Evolutionary conservation across 1,284 basidiomycete genomes (phyloP), one percentile per base, ranked within the genome.

Genomic region (Takashimella koratensis): DNA sequence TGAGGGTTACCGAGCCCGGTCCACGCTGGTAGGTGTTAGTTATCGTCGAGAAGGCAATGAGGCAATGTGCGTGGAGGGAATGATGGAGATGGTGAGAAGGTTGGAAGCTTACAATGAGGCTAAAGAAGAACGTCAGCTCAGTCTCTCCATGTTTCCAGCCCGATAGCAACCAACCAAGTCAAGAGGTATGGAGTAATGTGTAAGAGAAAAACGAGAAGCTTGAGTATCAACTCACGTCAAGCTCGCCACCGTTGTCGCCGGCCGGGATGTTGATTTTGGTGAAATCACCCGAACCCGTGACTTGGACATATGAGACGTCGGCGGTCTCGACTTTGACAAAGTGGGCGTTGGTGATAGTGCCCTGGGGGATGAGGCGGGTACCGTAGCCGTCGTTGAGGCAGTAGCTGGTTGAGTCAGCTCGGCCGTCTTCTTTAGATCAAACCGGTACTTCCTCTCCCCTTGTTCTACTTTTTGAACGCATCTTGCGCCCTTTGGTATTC

Each of bases 331-430:
- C 83, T 67, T 82, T 78, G 54, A 84, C 77, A 59, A 84, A 84
- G 69, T 88, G 87, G n/a, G 84, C 88, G 50, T 84, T 83, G 19
- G 76, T 79, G 67, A 91, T 83, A 16, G 86, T 77, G 20, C 86
- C 88, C 54, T 84, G 80, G 20, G 88, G 89, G 60, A 92, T 88
- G 56, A 88, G 71, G 43, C 86, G 84, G 4, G 85, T 84, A 21
- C 86, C 86, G 52, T 82, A 82, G 36, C 82, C 82, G 55, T 76
- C 71, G 22, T 73, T 69, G 42, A 70, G 45, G 56, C 69, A 73
- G 58, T 70, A 71, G 6, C 65, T 70, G 52, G 10, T 16, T 3
- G 36, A 23, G 30, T 36, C 16, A 36, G 8, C 30, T 36, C 30
- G 16, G 30, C 43, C 16, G 62, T 59, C 6, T 64, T 64, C 52